Evolutionary conservation across 2,329 filamentous ascomycete genomes (phyloP), one percentile per base, ranked within the genome.

Genomic region (Hypomyces rosellus): DNA sequence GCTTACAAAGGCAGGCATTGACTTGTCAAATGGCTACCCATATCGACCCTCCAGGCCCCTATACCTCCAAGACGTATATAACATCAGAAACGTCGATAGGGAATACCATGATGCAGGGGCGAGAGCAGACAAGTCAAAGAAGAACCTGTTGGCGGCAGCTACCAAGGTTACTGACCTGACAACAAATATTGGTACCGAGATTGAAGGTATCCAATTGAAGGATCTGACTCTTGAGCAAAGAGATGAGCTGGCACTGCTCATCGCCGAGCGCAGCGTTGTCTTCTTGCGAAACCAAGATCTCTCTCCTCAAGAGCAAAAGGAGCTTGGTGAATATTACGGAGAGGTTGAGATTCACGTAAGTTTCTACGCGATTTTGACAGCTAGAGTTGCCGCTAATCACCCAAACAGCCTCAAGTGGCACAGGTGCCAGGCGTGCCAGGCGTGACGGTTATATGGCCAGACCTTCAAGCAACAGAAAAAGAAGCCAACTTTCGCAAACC

Each of bases 401-500:
- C 4, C 2, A 5, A 34, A 4, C 39, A 86, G 80, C 85, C 85
- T 0, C 85, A 88, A 78, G 82, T 80, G 0, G 78, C 85, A 0
- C 81, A 86, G 41, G 84, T 88, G 0, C 85, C 85, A 0, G 85
- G 84, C 2, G 69, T 86, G 0, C 71, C 74, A 0, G 85, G 84
- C 0, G 80, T 82, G 1, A 79, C 75, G 0, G 81, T 88, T 5
- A 84, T 88, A 44, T 88, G 85, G 85, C 85, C 85, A 0, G 84
- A 77, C 34, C 74, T 88, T 0, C 73, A 76, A 61, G 83, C 82
- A 1, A 82, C 78, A 0, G 85, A 88, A 62, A 63, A 69, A 1
- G 63, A 72, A 2, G 77, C 82, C 4, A 77, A 73, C 60, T 88
- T 88, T 70, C 77, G 85, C 50, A 74, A 80, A 18, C 84, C 84